Base-by-base conservation (phyloP, 148 eudicot genomes). In the Diospyros lotus region DNA sequence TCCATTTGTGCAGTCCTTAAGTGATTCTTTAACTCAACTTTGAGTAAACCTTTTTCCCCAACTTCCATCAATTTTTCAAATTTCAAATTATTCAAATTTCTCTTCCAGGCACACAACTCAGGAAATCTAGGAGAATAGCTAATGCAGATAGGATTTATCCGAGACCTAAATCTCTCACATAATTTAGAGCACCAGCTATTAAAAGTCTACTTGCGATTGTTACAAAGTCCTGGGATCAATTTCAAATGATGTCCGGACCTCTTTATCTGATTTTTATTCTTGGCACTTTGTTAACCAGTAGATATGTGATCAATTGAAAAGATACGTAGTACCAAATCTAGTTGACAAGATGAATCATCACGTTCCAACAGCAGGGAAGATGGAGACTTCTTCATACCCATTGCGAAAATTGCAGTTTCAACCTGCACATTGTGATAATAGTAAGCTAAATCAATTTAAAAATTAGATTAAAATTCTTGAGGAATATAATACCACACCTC, bases 381-480 rank as follows among this genome's bases (percentile, higher is more conserved):
- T 50, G 88, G 81, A 81, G 83, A 81, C 68, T 83, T 77, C 83
- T 86, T 89, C 65, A 84, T 74, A 74, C 92, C 90, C 91, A 91
- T 77, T 18, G 98, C 98, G 75, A 96, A 93, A 44, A 96, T 87
- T 81, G 93, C 86, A 69, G 98, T 96, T 83, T 96, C 99, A 80
- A 96, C 98, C 99, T 95, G 87, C 85, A 87, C 62, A 69, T 71
- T 28, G 51, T 8, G 71, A 1, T 48, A 58, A 28, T 73, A 14
- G 48, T 77, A 67, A 69, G 77, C 60, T 42, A 69, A 48, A 56
- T 46, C 9, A 62, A 9, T 65, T 70, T 45, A 10, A 52, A 45
- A 6, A 73, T 50, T 69, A 61, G 17, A 61, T 41, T 58, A 40
- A 82, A 68, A 40, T 70, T 58, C 18, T 63, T 1, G 70, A 43